Evolutionary conservation across 139 green algal genomes (phyloP).

Genomic region (Chlorella vulgaris): DNA sequence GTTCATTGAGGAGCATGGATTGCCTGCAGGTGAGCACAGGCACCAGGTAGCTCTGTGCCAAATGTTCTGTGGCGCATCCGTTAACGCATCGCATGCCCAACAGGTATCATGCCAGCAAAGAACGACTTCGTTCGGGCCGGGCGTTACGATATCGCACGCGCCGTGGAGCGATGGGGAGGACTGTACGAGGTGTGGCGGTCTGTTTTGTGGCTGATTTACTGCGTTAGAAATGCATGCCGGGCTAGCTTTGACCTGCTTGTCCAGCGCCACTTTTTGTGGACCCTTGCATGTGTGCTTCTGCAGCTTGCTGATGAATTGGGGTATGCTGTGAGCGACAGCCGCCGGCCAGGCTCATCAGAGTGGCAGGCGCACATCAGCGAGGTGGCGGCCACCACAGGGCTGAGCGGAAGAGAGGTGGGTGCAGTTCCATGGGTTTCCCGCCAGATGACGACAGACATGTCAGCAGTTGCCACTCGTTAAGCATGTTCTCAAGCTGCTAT

Average conservation of each 20-base stretch:
- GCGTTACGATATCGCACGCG: constrained; percentile 53
- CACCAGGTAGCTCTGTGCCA: not conserved
- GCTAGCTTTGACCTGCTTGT: no score
- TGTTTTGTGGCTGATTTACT: no score
- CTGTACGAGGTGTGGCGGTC: constrained; percentile 31
- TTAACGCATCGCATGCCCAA: no score
- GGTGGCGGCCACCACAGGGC: constrained; percentile 40
- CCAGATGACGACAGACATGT: no score
- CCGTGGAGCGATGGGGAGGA: constrained; percentile 62
- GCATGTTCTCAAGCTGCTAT: no score
- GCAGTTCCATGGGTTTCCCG: not conserved
- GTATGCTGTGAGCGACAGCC: constrained; percentile 8
- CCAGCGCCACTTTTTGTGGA: not conserved
- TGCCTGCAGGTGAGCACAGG: not conserved
- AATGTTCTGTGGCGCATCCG: no score
- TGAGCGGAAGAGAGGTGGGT: constrained; percentile 37
- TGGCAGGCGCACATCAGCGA: constrained; percentile 46
- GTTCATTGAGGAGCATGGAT: constrained; percentile 49
- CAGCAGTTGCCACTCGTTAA: no score
- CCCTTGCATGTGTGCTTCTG: not conserved
- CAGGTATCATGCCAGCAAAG: constrained; percentile 55
- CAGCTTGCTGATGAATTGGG: constrained; percentile 40
- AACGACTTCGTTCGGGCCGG: constrained; percentile 45
- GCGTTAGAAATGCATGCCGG: no score
- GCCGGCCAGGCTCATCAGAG: constrained; percentile 6